Percentiles rank a stretch among this genome's conserved stretches.
phyloP scores from a whole-genome alignment of 2,329 filamentous ascomycete genomes.

The Hypoxylon sp. region DNA sequence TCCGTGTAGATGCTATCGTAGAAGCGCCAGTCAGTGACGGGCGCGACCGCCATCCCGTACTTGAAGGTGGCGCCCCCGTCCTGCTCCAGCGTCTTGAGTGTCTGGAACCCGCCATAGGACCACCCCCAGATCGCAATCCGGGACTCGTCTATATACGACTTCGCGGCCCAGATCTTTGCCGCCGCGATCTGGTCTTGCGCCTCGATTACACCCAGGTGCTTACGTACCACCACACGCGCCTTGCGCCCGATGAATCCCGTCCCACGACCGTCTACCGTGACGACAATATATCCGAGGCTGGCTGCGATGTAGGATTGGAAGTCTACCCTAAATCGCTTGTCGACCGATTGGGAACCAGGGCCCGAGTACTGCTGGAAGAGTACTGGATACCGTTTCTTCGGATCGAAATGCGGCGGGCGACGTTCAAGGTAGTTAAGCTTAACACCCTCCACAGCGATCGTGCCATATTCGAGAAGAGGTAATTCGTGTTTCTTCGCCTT shows the following conservation, averaged over 20 bases:
- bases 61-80: constrained; percentile 91
- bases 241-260: constrained; percentile 91
- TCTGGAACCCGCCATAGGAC: constrained; percentile 96
- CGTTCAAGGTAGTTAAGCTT: constrained; percentile 81
- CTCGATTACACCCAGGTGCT: constrained; percentile 86
- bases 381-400: constrained; percentile 88
- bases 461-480: constrained; percentile 84
- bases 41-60: constrained; percentile 98
- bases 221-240: constrained; percentile 83
- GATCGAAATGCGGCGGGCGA: constrained; percentile 87
- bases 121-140: constrained; percentile 97
- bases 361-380: constrained; percentile 96
- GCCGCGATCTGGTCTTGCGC: constrained; percentile 91
- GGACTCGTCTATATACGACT: constrained; percentile 83
- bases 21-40: constrained; percentile 97
- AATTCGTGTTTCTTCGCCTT: constrained; percentile 82
- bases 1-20: constrained; percentile 97
- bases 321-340: constrained; percentile 83
- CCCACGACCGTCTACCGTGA: constrained; percentile 93
- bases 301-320: constrained; percentile 92
- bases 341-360: constrained; percentile 89
- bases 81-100: constrained; percentile 91
- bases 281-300: constrained; percentile 88
- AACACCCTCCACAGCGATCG: constrained; percentile 84
- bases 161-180: constrained; percentile 83